A percentile compares a stretch with the other conserved stretches of the same genome.
Conservation (phyloP, 495 filamentous ascomycete species). For the Trichocladium uniseriatum region DNA sequence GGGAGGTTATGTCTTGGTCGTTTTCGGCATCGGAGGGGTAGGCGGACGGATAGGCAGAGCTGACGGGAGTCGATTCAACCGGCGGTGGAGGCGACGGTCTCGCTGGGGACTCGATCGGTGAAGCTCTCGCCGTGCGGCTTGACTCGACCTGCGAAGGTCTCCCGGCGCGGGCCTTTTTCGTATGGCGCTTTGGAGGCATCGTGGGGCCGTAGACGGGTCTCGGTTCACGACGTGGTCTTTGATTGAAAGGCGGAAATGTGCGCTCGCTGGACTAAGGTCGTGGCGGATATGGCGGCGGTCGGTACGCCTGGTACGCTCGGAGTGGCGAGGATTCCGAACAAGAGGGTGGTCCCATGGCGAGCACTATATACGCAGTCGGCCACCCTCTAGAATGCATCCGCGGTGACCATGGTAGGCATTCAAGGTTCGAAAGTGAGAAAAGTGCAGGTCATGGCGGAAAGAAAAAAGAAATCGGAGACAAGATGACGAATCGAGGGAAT, state of each 20-base stretch:
- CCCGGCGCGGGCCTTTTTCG: slow-evolving; percentile 22
- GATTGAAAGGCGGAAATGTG: too few species aligned
- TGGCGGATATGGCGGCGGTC: neutral
- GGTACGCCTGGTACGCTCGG: slow-evolving; percentile 7
- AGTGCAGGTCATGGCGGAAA: too few species aligned
- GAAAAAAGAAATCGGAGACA: too few species aligned
- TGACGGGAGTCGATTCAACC: slow-evolving; percentile 29
- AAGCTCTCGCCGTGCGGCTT: slow-evolving; percentile 16
- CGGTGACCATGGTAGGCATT: slow-evolving; percentile 33
- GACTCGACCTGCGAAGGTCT: slow-evolving; percentile 21
- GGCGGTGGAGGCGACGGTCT: too few species aligned
- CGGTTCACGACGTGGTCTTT: too few species aligned
- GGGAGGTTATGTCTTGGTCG: slow-evolving; percentile 31
- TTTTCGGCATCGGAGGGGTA: slow-evolving; percentile 38
- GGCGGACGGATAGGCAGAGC: slow-evolving; percentile 35
- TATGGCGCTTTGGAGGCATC: slow-evolving; percentile 28
- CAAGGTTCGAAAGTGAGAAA: too few species aligned
- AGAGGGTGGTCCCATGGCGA: slow-evolving; percentile 46
- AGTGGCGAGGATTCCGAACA: slow-evolving; percentile 19
- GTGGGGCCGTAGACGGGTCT: neutral
- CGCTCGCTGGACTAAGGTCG: too few species aligned
- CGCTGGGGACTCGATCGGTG: too few species aligned
- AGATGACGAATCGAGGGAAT: neutral
- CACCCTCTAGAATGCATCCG: slow-evolving; percentile 45
- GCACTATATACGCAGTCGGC: slow-evolving; percentile 29